phyloP scores from a whole-genome alignment of 106 monocot species.

The Amphibolis antarctica region DNA sequence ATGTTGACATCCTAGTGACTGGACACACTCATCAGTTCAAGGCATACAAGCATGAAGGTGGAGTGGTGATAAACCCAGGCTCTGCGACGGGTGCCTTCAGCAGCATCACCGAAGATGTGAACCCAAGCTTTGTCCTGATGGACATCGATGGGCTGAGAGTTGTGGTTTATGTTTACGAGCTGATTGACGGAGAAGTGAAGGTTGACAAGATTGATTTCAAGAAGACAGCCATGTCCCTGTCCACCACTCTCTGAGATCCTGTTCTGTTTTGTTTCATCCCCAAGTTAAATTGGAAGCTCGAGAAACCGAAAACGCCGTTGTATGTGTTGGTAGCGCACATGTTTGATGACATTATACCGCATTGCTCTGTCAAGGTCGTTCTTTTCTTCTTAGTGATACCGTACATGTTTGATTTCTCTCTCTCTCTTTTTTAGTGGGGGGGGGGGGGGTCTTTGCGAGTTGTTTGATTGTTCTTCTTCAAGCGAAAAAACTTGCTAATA shows the following conservation, averaged over 20 bases:
- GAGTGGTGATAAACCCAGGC: conserved; percentile 94
- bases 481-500: too few relatives aligned
- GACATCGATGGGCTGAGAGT: conserved; percentile 85
- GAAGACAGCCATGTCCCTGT: conserved; percentile 49
- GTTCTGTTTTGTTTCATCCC: not conserved
- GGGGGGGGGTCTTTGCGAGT: too few relatives aligned
- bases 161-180: conserved; percentile 91
- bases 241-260: conserved; percentile 10
- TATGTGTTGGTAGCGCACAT: too few relatives aligned
- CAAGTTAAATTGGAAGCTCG: too few relatives aligned
- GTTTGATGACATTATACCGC: too few relatives aligned
- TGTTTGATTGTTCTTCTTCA: too few relatives aligned
- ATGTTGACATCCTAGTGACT: conserved; percentile 86
- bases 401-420: too few relatives aligned
- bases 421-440: too few relatives aligned
- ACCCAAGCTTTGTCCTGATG: conserved; percentile 94
- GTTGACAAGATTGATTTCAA: conserved; percentile 98
- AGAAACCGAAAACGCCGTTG: too few relatives aligned
- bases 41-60: conserved; percentile 97
- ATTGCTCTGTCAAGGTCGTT: too few relatives aligned
- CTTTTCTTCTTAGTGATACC: too few relatives aligned
- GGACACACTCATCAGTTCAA: conserved; percentile 97
- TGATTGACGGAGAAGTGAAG: conserved; percentile 93
- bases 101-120: conserved; percentile 91
- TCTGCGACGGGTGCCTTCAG: conserved; percentile 91